Evolutionary conservation across 2,329 filamentous ascomycete species (phyloP).

Genomic region (Hansfordia pulvinata): DNA sequence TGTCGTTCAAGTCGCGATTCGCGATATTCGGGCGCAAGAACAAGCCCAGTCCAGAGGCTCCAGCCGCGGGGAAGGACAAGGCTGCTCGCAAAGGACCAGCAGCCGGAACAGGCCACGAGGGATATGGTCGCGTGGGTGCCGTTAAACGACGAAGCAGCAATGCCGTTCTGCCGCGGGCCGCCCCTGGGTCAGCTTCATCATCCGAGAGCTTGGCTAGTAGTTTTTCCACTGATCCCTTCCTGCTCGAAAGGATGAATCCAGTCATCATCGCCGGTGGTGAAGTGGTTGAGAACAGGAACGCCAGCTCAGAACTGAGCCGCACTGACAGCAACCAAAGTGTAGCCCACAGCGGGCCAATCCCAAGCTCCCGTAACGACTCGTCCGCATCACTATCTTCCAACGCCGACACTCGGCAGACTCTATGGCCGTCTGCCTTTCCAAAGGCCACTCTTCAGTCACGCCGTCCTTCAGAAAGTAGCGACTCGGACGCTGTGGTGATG

Average conservation of each 20-base stretch:
- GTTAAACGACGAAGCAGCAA: constrained; percentile 51
- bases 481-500: constrained; percentile 32
- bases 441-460: constrained; percentile 19
- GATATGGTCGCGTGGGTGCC: constrained; percentile 55
- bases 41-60: constrained; percentile 44
- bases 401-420: constrained; percentile 25
- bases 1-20: constrained; percentile 52
- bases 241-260: constrained; percentile 48
- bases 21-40: constrained; percentile 64
- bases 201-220: constrained; percentile 35
- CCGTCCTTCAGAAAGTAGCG: constrained; percentile 41
- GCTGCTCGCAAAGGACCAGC: constrained; percentile 60
- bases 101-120: constrained; percentile 90
- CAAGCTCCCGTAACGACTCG: constrained; percentile 27
- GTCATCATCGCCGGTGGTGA: constrained; percentile 53
- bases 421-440: constrained; percentile 42
- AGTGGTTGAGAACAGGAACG: constrained; percentile 46
- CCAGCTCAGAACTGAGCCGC: constrained; percentile 30
- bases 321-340: constrained; percentile 37
- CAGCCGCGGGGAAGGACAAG: constrained; percentile 41
- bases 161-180: constrained; percentile 29
- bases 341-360: constrained; percentile 23
- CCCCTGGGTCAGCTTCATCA: constrained; percentile 28
- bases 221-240: constrained; percentile 37
- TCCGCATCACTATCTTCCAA: constrained; percentile 24